A percentile compares a stretch with the other conserved stretches of the same genome.
Evolutionary conservation across 1,139 yeast genomes (phyloP).

Genomic region (Taiozyma onychis): DNA sequence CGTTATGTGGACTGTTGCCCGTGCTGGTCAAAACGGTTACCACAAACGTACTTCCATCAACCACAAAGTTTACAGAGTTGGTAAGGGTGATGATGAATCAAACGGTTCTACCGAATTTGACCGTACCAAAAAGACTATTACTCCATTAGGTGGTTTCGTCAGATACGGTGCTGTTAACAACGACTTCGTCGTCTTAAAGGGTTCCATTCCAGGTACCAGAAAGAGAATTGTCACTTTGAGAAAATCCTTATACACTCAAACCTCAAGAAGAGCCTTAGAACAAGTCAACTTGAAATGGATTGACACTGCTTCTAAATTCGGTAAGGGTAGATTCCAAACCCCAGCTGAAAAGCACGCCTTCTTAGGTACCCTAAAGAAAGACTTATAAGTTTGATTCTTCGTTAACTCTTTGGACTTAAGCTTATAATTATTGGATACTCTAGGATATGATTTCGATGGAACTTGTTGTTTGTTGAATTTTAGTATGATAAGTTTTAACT

Average conservation of each 20-base stretch:
- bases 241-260: constrained; percentile 97
- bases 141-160: constrained; percentile 99
- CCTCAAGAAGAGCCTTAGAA: constrained; percentile 97
- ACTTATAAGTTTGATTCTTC: constrained; percentile 33
- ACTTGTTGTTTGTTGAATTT: neutral
- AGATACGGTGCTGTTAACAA: constrained; percentile 98
- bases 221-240: constrained; percentile 99
- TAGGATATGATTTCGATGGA: neutral
- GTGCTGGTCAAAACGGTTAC: constrained; percentile 99
- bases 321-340: constrained; percentile 99
- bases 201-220: constrained; percentile 99
- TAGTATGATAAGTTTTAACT: constrained; percentile 1
- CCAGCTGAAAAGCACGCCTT: constrained; percentile 99
- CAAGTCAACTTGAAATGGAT: constrained; percentile 98
- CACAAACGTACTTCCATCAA: constrained; percentile 99
- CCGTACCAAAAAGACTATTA: constrained; percentile 99
- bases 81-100: constrained; percentile 91
- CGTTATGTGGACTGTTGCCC: constrained; percentile 99
- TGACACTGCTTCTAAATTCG: constrained; percentile 99
- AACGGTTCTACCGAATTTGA: constrained; percentile 96
- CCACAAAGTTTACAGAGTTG: constrained; percentile 99
- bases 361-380: constrained; percentile 99
- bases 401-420: neutral
- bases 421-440: neutral
- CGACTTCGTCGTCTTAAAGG: constrained; percentile 96